A percentile compares a stretch with the other conserved stretches of the same genome.
phyloP scores from a whole-genome alignment of 331 rosid species.

The Malus hybrid region DNA sequence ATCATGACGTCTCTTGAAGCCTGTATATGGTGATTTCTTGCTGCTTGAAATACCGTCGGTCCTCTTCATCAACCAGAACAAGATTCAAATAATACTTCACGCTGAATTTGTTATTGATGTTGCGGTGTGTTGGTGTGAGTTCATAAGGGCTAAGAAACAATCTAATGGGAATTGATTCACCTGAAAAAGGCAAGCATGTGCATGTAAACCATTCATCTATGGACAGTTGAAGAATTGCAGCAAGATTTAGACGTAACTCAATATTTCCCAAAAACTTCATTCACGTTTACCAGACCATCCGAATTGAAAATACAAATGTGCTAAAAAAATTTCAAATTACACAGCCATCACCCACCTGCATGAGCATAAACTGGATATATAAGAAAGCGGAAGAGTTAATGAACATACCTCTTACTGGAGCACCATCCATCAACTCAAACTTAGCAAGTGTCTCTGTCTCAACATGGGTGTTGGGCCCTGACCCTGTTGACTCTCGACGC shows the following conservation, averaged over 20 bases:
- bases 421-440: conserved; percentile 94
- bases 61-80: conserved; percentile 91
- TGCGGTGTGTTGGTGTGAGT: conserved; percentile 82
- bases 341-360: too few relatives aligned
- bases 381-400: background rate
- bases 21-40: conserved; percentile 92
- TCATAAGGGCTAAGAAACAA: conserved; percentile 90
- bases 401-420: conserved; percentile 84
- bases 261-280: too few relatives aligned
- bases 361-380: too few relatives aligned
- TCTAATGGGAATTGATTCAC: conserved; percentile 92
- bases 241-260: background rate
- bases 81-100: conserved; percentile 91
- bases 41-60: conserved; percentile 35
- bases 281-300: too few relatives aligned
- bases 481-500: conserved; percentile 89
- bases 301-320: too few relatives aligned
- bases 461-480: conserved; percentile 86
- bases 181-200: conserved; percentile 29
- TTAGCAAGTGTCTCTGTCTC: conserved; percentile 94
- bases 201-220: background rate
- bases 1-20: conserved; percentile 63
- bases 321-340: too few relatives aligned
- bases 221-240: too few relatives aligned
- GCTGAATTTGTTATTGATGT: conserved; percentile 87